Conservation (phyloP, 176 grass and related monocot genomes). For the Aegilops speltoides region DNA sequence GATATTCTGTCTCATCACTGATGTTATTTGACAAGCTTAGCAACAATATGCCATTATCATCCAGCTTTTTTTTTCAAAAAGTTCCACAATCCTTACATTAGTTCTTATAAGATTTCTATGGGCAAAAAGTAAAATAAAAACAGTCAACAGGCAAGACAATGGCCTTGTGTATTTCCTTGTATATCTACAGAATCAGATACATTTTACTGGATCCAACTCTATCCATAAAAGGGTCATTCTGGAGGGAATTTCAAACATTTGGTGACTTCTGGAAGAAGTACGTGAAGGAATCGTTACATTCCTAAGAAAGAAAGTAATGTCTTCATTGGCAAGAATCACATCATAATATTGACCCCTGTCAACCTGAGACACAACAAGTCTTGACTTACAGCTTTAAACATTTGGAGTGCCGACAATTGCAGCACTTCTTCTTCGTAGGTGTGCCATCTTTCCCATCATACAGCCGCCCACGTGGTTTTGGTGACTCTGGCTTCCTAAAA, state of each 20-base stretch:
- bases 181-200: not conserved
- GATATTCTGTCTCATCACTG: not conserved
- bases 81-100: slow-evolving; percentile 3
- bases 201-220: not conserved
- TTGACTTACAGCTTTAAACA: slow-evolving; percentile 91
- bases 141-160: not conserved
- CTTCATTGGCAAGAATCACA: not conserved
- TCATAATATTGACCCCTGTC: not conserved
- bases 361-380: slow-evolving; percentile 23
- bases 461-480: slow-evolving; percentile 45
- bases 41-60: slow-evolving; percentile 1
- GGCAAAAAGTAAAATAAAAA: not conserved
- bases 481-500: slow-evolving; percentile 81
- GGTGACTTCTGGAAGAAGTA: slow-evolving; percentile 15
- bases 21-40: slow-evolving; percentile 14
- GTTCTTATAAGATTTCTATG: not conserved
- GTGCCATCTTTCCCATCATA: slow-evolving; percentile 79
- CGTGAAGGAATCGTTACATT: not conserved
- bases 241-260: not conserved
- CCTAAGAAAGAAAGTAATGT: slow-evolving; percentile 10
- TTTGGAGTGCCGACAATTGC: slow-evolving; percentile 94
- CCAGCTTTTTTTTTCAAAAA: not conserved
- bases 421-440: slow-evolving; percentile 84
- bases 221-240: not conserved
- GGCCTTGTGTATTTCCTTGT: not conserved